These are phyloP conservation scores for Myriosclerotinia duriaeana DNA, from an alignment of 2,329 filamentous ascomycete species.

Conservation along the genomic window DNA sequence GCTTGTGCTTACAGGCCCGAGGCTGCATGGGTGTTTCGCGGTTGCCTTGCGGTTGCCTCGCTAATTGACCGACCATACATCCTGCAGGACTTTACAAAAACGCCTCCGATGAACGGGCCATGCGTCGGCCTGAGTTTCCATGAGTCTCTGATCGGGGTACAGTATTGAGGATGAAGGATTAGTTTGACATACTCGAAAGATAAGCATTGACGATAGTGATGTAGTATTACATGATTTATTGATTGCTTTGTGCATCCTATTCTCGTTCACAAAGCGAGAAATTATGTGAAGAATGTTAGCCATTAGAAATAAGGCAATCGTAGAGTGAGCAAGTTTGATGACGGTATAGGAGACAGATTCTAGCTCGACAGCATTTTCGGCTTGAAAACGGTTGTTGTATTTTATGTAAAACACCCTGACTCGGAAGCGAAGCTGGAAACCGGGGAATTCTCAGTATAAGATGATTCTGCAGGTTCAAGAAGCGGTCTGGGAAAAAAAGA, in stretches of 20 bases:
- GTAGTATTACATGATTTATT: background rate
- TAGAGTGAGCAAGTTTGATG: background rate
- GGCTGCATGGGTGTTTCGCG: background rate
- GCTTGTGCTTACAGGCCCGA: background rate
- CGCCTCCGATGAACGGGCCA: too few relatives aligned
- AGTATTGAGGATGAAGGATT: background rate
- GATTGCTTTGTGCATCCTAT: too few relatives aligned
- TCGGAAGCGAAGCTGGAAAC: background rate
- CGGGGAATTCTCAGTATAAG: background rate
- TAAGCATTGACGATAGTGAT: background rate
- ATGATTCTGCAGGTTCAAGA: background rate
- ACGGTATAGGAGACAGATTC: background rate
- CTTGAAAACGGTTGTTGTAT: background rate
- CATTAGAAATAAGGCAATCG: background rate
- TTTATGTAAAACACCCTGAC: background rate
- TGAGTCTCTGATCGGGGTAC: background rate
- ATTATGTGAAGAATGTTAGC: background rate
- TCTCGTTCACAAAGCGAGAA: background rate
- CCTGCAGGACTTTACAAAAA: background rate
- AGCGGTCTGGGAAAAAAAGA: background rate
- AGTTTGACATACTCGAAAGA: background rate
- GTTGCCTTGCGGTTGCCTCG: background rate
- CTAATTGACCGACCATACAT: background rate
- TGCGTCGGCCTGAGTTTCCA: too few relatives aligned
- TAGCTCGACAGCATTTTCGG: background rate